Evolutionary conservation across 192 early-diverging fungal species (phyloP).

Genomic region (Gorgonomyces haynaldii): DNA sequence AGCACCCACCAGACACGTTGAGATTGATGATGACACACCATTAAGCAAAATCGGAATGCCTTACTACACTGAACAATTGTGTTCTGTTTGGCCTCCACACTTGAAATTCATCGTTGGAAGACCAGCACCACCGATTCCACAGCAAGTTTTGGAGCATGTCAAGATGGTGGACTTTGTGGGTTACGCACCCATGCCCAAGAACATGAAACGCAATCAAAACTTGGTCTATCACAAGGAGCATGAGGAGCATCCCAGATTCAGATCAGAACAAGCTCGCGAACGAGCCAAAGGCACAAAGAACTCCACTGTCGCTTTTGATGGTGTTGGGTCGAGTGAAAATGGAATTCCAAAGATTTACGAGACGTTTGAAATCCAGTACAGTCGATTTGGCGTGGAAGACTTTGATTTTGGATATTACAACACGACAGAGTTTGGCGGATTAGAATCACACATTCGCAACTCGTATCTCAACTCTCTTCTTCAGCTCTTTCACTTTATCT

Average conservation of each 20-base stretch:
- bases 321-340: too few relatives aligned
- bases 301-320: background rate
- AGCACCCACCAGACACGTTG: conserved; percentile 25
- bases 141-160: conserved; percentile 60
- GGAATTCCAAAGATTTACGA: conserved; percentile 60
- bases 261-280: conserved; percentile 69
- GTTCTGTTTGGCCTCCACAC: conserved; percentile 54
- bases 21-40: conserved; percentile 47
- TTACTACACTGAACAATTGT: conserved; percentile 63
- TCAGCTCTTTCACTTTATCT: conserved; percentile 70
- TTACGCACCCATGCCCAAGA: conserved; percentile 79
- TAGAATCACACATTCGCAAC: conserved; percentile 86
- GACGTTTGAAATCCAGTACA: conserved; percentile 77
- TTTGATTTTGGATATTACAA: conserved; percentile 99
- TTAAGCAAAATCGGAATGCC: conserved; percentile 72
- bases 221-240: conserved; percentile 14
- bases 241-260: conserved; percentile 59
- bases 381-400: conserved; percentile 92
- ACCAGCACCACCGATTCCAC: conserved; percentile 61
- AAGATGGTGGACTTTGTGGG: conserved; percentile 90
- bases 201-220: conserved; percentile 58
- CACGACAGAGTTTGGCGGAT: conserved; percentile 68
- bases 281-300: conserved; percentile 6
- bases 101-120: conserved; percentile 60
- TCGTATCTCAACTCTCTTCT: conserved; percentile 83